Conservation (phyloP, 495 filamentous ascomycete species). For the Staphylotrichum longicolle region DNA sequence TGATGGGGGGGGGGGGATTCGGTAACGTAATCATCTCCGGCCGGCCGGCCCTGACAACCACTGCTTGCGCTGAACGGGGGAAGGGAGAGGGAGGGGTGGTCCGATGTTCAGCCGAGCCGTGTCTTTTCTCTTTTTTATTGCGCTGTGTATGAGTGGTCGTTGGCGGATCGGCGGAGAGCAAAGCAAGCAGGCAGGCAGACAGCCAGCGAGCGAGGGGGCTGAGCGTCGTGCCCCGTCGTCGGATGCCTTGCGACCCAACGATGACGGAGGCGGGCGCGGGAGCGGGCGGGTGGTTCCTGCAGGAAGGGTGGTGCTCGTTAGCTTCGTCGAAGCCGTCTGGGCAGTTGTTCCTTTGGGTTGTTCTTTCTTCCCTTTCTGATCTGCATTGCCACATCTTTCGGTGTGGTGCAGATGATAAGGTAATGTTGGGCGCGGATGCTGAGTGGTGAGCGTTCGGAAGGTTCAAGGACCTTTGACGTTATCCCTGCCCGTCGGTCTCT, state of each 20-base stretch:
- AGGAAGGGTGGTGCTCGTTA: neutral
- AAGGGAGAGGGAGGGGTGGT: neutral
- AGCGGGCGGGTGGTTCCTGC: constrained; percentile 11
- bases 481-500: neutral
- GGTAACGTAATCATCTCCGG: too few species aligned
- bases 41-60: too few species aligned
- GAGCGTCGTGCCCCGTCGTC: neutral
- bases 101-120: neutral
- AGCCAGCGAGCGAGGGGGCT: neutral
- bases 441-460: neutral
- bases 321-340: neutral
- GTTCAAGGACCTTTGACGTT: neutral
- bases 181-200: neutral
- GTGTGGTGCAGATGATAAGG: neutral
- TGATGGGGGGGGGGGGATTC: too few species aligned
- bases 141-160: too few species aligned
- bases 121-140: too few species aligned
- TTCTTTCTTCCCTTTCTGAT: neutral
- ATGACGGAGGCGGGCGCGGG: neutral
- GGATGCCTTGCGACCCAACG: constrained; percentile 14
- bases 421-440: neutral
- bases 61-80: too few species aligned
- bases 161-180: too few species aligned
- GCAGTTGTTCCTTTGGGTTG: neutral
- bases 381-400: constrained; percentile 5